Conservation (phyloP, 2,329 filamentous ascomycete genomes). For the Decorospora gaudefroyi region DNA sequence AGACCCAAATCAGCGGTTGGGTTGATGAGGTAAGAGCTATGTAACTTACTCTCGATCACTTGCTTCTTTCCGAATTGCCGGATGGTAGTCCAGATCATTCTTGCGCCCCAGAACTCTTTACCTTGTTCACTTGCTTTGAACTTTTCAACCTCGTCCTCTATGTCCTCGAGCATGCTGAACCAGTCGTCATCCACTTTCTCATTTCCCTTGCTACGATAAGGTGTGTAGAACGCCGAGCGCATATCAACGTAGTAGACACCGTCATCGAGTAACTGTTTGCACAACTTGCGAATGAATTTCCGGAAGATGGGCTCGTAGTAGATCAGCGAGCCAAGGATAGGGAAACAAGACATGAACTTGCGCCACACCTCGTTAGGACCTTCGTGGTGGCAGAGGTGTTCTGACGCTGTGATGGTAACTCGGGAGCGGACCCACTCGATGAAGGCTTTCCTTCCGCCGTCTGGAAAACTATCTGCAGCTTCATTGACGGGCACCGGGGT, state of each 20-base stretch:
- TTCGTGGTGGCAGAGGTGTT: constrained; percentile 78
- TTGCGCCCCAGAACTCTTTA: constrained; percentile 78
- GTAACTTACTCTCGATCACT: constrained; percentile 65
- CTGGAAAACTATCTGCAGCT: constrained; percentile 75
- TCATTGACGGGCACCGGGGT: constrained; percentile 62
- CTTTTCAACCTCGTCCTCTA: constrained; percentile 75
- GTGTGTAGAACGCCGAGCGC: constrained; percentile 71
- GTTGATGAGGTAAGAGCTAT: not conserved
- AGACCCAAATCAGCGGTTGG: constrained; percentile 1
- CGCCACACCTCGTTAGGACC: constrained; percentile 83
- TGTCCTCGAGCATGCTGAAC: constrained; percentile 69
- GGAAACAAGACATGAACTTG: constrained; percentile 77
- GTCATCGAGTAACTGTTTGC: constrained; percentile 74
- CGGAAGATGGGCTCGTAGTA: constrained; percentile 92
- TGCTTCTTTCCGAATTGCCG: constrained; percentile 65
- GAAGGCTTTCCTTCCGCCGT: constrained; percentile 72
- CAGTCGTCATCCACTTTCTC: constrained; percentile 71
- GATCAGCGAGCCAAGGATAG: constrained; percentile 72
- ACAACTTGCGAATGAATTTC: constrained; percentile 71
- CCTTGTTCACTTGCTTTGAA: constrained; percentile 76
- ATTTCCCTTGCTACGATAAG: constrained; percentile 67
- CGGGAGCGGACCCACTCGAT: constrained; percentile 75
- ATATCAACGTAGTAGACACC: constrained; percentile 86
- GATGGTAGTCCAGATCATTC: constrained; percentile 82
- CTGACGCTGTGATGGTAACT: constrained; percentile 70